Base-by-base conservation (phyloP, 441 rosid genomes). In the Populus tomentosa region DNA sequence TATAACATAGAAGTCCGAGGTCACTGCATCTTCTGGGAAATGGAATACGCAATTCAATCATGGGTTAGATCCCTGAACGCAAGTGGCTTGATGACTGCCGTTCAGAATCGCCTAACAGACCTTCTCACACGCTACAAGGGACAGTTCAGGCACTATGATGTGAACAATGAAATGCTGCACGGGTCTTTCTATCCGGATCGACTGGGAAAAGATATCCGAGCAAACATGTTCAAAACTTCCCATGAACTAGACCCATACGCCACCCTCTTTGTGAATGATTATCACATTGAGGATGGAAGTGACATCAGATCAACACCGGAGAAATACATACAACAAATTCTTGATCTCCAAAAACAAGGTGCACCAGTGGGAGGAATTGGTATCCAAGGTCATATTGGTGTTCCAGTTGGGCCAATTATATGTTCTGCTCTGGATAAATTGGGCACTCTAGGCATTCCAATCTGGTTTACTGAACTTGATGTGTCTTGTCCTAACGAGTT, bases 21-120 rank as follows among this genome's bases (percentile, higher is more conserved):
- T 50, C 98, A 93, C 81, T 93, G 99, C 73, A 88, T 95, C 84
- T 93, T 95, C 86, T 93, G 97, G 97, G 98, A 95, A 84, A 90
- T 89, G 77, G 96, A 93, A 80, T 76, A 84, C 82, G 82, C 81
- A 0, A 90, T 92, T 79, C 98, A 93, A 80, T 75, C 82, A 3
- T 95, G 98, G 98, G 84, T 95, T 79, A 90, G 85, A 65, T 82
- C 91, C 36, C 88, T 95, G 76, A 86, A 81, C 77, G 84, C 80
- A 76, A 87, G 74, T 32, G 90, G 86, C 77, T 76, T 92, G 75
- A 80, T 72, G 88, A 77, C 61, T 66, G 92, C 95, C 2, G 89
- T 93, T 68, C 94, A 91, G 78, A 91, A 85, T 74, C 96, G 89
- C 61, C 77, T 95, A 13, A 87, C 83, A 9, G 86, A 87, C 73